Conservation (phyloP, 352 stramenopile genomes). For the Phytophthora nicotianae region DNA sequence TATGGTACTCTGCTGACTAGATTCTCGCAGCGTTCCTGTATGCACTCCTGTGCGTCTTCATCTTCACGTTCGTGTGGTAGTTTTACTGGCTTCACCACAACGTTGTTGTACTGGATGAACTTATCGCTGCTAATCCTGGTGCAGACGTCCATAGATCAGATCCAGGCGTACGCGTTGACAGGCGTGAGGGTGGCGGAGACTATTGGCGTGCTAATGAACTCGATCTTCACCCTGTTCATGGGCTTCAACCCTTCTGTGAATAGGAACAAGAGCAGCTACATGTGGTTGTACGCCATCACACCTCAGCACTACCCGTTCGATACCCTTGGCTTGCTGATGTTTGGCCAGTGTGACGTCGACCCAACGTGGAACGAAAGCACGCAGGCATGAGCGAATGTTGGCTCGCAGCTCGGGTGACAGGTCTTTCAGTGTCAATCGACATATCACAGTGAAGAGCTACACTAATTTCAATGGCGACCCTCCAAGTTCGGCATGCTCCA, state of each 20-base stretch:
- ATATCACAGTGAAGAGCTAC: slow-evolving; percentile 40
- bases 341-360: slow-evolving; percentile 22
- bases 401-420: slow-evolving; percentile 24
- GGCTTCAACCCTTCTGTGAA: slow-evolving; percentile 33
- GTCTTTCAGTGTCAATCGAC: slow-evolving; percentile 30
- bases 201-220: slow-evolving; percentile 35
- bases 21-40: slow-evolving; percentile 83
- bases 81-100: slow-evolving; percentile 35
- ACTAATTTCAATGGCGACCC: too few relatives aligned
- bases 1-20: slow-evolving; percentile 73
- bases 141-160: slow-evolving; percentile 45
- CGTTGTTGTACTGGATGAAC: slow-evolving; percentile 42
- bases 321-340: slow-evolving; percentile 29
- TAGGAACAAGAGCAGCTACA: slow-evolving; percentile 24
- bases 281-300: slow-evolving; percentile 37
- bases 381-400: slow-evolving; percentile 19
- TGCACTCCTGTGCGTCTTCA: slow-evolving; percentile 39
- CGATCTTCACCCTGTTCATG: slow-evolving; percentile 36
- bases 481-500: slow-evolving; percentile 31
- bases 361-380: slow-evolving; percentile 32
- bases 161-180: slow-evolving; percentile 27
- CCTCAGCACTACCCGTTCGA: slow-evolving; percentile 30
- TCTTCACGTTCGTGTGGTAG: slow-evolving; percentile 46
- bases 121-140: slow-evolving; percentile 41
- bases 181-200: slow-evolving; percentile 27